Conservation (phyloP, 192 early-diverging fungal genomes). For the Gaertneriomyces semiglobifer region DNA sequence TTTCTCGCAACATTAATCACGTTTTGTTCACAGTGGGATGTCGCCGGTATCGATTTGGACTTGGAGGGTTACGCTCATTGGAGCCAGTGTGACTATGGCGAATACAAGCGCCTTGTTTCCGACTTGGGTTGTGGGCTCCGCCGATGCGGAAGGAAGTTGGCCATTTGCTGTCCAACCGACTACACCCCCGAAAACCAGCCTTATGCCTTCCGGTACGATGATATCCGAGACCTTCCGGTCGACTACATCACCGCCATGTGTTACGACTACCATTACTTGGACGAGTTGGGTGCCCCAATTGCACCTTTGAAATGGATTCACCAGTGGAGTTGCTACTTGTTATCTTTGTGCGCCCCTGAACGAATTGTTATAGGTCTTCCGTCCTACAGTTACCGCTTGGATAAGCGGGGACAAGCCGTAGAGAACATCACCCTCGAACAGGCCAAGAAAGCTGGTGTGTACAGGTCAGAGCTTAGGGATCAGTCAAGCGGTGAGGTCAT, state of each 20-base stretch:
- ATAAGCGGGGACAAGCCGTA: background rate
- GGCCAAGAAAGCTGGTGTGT: background rate
- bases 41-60: background rate
- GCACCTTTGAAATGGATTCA: constrained; percentile 1
- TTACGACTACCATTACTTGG: background rate
- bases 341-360: background rate
- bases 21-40: background rate
- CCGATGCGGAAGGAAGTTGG: background rate
- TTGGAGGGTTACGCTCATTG: constrained; percentile 3
- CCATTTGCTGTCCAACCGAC: background rate
- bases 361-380: constrained; percentile 1
- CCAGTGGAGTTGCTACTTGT: background rate
- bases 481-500: background rate
- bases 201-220: background rate
- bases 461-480: background rate
- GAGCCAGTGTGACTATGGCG: background rate
- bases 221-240: background rate
- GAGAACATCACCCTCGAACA: background rate
- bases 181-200: background rate
- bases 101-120: background rate
- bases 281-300: constrained; percentile 8
- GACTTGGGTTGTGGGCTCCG: background rate
- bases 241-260: constrained; percentile 5
- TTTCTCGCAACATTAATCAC: background rate
- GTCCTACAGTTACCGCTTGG: background rate